Conservation (phyloP, 148 eudicot genomes). For the Camellia granthamiana region DNA sequence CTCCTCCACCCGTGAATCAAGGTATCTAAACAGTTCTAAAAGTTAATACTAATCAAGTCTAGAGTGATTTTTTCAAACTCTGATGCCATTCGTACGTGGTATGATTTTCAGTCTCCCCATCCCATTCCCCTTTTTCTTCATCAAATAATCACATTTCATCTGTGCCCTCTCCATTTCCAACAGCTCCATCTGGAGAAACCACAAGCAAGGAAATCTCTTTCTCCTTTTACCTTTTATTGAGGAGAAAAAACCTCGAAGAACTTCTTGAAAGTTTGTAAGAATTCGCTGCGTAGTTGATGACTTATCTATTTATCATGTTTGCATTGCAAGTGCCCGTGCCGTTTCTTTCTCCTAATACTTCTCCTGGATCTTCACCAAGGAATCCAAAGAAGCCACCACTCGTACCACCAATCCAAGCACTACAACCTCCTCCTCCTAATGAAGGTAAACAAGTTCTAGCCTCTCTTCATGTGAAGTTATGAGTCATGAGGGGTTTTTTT, state of each 20-base stretch:
- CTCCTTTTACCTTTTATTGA: neutral
- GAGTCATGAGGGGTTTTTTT: no score
- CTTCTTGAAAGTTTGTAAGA: constrained; percentile 7
- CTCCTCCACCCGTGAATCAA: constrained; percentile 21
- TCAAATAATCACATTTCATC: constrained; percentile 24
- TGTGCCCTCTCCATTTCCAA: constrained; percentile 21
- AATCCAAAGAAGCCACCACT: constrained; percentile 44
- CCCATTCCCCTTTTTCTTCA: constrained; percentile 18
- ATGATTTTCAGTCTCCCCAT: constrained; percentile 13
- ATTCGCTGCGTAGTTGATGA: constrained; percentile 7
- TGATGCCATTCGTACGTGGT: neutral
- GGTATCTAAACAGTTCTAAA: constrained; percentile 11
- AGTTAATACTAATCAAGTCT: neutral
- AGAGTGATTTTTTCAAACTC: neutral
- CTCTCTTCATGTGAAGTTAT: neutral
- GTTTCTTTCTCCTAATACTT: constrained; percentile 46
- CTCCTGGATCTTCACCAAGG: constrained; percentile 55
- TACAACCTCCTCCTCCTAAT: constrained; percentile 93
- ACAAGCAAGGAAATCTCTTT: constrained; percentile 21
- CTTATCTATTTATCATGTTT: constrained; percentile 21
- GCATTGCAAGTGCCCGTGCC: constrained; percentile 60
- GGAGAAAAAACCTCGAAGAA: neutral
- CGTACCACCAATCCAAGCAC: constrained; percentile 46
- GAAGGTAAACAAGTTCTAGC: constrained; percentile 37
- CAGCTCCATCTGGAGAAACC: constrained; percentile 21